These are phyloP conservation scores for Malbranchea cinnamomea DNA, from an alignment of 2,329 filamentous ascomycete species.

Conservation along the genomic window DNA sequence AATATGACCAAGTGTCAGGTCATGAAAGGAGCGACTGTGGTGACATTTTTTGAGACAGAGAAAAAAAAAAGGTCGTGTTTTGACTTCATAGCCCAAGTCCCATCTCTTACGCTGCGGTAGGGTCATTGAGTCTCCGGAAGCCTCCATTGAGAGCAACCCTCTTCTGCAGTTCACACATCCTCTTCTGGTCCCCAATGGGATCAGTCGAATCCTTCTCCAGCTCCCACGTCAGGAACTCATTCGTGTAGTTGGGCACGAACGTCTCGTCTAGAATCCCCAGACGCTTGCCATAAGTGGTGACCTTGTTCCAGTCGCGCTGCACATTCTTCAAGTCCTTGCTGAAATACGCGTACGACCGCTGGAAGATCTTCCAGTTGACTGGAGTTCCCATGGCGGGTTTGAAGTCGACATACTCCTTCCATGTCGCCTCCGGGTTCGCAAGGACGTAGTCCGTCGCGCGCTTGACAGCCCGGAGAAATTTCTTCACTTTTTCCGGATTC, in stretches of 20 bases:
- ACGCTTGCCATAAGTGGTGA: conserved; percentile 61
- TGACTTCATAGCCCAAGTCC: no score
- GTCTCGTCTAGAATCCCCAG: conserved; percentile 48
- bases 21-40: no score
- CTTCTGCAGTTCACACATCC: conserved; percentile 55
- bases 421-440: conserved; percentile 45
- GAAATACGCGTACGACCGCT: conserved; percentile 65
- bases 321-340: conserved; percentile 63
- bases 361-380: conserved; percentile 65
- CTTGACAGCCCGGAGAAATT: conserved; percentile 61
- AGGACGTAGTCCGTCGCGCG: conserved; percentile 59
- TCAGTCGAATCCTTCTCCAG: conserved; percentile 51
- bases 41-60: no score
- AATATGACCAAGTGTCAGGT: no score
- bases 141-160: conserved; percentile 50
- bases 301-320: conserved; percentile 59
- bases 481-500: conserved; percentile 49
- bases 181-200: conserved; percentile 58
- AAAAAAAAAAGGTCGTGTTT: no score
- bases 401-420: conserved; percentile 54
- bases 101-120: conserved; percentile 5
- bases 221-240: conserved; percentile 51
- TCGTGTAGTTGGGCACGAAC: conserved; percentile 63
- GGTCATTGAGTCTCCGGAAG: conserved; percentile 28
- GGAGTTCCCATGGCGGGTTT: conserved; percentile 54